A percentile compares a stretch with the other conserved stretches of the same genome.
Conservation (phyloP, 1,139 yeast genomes). For the Suhomyces terraborum region DNA sequence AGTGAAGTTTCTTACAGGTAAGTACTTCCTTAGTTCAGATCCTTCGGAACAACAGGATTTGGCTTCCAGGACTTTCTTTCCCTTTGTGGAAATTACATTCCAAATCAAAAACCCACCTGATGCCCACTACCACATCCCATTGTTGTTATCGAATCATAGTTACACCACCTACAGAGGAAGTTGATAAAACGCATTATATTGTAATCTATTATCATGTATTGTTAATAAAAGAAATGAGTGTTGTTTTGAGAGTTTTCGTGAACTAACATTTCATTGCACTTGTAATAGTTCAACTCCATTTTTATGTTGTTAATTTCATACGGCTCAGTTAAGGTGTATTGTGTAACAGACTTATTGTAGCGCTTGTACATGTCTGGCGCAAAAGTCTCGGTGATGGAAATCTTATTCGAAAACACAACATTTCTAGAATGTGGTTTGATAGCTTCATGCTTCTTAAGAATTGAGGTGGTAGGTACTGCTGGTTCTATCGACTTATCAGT, state of each 20-base stretch:
- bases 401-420: conserved; percentile 48
- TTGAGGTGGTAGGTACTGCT: conserved; percentile 5
- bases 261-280: conserved; percentile 57
- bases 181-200: conserved; percentile 22
- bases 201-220: neutral
- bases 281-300: conserved; percentile 52
- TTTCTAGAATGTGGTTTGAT: conserved; percentile 18
- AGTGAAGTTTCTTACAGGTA: conserved; percentile 72
- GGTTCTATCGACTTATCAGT: neutral
- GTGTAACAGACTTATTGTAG: conserved; percentile 54
- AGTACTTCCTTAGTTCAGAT: conserved; percentile 51
- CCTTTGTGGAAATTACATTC: conserved; percentile 78
- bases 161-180: conserved; percentile 90
- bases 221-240: conserved; percentile 55
- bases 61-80: conserved; percentile 63
- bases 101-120: conserved; percentile 66
- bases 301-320: conserved; percentile 49
- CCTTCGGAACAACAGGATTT: conserved; percentile 17
- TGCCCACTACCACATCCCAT: conserved; percentile 83
- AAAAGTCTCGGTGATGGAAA: conserved; percentile 49
- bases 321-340: conserved; percentile 50
- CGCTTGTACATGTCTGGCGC: conserved; percentile 52
- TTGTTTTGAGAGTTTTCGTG: conserved; percentile 52
- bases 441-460: conserved; percentile 11
- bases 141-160: conserved; percentile 77